phyloP scores from a whole-genome alignment of 1,284 basidiomycete genomes.

The Fomes fomentarius region DNA sequence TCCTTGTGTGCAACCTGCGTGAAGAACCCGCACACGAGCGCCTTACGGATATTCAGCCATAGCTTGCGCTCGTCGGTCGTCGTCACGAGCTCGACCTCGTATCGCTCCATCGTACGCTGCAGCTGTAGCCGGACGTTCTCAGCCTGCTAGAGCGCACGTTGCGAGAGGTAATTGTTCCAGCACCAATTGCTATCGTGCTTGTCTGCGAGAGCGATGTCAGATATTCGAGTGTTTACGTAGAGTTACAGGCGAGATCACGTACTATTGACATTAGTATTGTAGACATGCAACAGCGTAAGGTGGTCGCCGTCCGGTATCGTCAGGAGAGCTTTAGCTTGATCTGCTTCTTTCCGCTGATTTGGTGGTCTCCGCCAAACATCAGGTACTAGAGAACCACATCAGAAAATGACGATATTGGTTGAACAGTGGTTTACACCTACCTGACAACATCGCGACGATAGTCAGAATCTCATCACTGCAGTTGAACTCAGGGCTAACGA shows the following conservation, averaged over 20 bases:
- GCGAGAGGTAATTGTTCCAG: constrained; percentile 91
- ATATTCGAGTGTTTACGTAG: too few relatives aligned
- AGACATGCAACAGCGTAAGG: constrained; percentile 93
- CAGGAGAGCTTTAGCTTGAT: constrained; percentile 88
- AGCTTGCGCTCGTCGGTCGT: constrained; percentile 80
- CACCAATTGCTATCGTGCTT: constrained; percentile 86
- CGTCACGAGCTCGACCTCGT: constrained; percentile 82
- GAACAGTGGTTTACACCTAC: too few relatives aligned
- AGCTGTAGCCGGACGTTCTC: constrained; percentile 95
- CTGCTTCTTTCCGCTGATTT: constrained; percentile 87
- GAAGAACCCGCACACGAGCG: constrained; percentile 94
- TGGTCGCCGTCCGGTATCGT: constrained; percentile 97
- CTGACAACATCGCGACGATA: constrained; percentile 95
- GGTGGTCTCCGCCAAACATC: constrained; percentile 94
- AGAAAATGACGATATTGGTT: too few relatives aligned
- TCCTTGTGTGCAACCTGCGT: constrained; percentile 98
- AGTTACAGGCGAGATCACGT: too few relatives aligned
- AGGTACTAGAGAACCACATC: constrained; percentile 84
- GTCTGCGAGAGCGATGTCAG: too few relatives aligned
- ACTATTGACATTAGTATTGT: constrained; percentile 91
- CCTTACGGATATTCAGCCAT: constrained; percentile 81
- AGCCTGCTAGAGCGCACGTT: constrained; percentile 85
- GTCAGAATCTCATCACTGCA: constrained; percentile 97
- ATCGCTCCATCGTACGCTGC: constrained; percentile 93
- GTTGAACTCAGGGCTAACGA: constrained; percentile 92